These are phyloP conservation scores for Sugiyamaella xylanicola DNA, from an alignment of 1,139 yeast genomes.

Conservation along the genomic window DNA sequence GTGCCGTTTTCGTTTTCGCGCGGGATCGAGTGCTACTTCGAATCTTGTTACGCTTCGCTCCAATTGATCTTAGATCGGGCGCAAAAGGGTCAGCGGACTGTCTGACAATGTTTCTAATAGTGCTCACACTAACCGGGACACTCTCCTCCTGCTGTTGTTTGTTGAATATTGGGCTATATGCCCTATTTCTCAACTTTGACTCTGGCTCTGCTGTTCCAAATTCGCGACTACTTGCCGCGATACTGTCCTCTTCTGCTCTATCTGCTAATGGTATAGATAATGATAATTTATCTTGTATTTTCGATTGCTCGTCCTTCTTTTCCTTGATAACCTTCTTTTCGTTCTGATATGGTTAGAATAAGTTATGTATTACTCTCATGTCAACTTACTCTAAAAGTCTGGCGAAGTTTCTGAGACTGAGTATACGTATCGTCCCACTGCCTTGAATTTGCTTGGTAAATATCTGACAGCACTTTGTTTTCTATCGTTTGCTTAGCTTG, in stretches of 20 bases:
- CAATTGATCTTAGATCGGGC: not conserved
- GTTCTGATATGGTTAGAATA: constrained; percentile 5
- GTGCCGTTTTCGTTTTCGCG: not conserved
- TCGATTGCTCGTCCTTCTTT: constrained; percentile 23
- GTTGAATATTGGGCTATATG: constrained; percentile 7
- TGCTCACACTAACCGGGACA: not conserved
- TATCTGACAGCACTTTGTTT: constrained; percentile 21
- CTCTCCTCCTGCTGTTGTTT: not conserved
- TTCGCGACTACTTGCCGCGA: constrained; percentile 16
- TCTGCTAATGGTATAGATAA: constrained; percentile 26
- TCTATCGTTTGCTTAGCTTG: constrained; percentile 17
- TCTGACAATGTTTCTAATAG: constrained; percentile 12
- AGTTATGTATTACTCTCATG: too few species aligned
- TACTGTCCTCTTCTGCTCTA: constrained; percentile 16
- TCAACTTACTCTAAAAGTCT: constrained; percentile 25
- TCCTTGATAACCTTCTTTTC: constrained; percentile 22
- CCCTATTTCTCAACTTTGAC: not conserved
- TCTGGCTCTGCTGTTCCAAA: constrained; percentile 4
- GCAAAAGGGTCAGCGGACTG: constrained; percentile 8
- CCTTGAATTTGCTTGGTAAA: constrained; percentile 24
- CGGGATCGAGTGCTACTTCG: not conserved
- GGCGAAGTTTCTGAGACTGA: constrained; percentile 31
- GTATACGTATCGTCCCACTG: constrained; percentile 32
- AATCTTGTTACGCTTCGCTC: not conserved
- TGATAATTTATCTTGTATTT: constrained; percentile 26